A percentile compares a stretch with the other conserved stretches of the same genome.
These are phyloP conservation scores for Phytopythium sindhum DNA, from an alignment of 352 stramenopile species.

Conservation along the genomic window DNA sequence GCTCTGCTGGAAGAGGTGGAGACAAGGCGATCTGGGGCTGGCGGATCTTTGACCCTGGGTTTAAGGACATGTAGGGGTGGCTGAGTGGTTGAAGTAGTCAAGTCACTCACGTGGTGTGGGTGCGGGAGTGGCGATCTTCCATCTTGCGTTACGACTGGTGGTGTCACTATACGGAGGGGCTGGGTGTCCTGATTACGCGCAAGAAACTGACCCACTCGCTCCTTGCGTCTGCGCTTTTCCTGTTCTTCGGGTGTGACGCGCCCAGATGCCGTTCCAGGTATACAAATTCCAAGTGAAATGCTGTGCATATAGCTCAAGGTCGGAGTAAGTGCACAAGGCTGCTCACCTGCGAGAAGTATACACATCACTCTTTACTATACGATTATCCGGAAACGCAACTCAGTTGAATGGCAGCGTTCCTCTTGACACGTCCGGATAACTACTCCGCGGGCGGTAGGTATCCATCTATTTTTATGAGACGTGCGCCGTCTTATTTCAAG, in stretches of 20 bases:
- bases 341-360: neutral
- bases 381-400: neutral
- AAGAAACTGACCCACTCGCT: slow-evolving; percentile 5
- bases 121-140: neutral
- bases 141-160: too few species aligned
- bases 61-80: neutral
- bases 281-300: neutral
- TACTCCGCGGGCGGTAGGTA: neutral
- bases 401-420: neutral
- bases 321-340: neutral
- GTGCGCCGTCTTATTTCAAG: neutral
- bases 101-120: neutral
- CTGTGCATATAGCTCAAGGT: neutral
- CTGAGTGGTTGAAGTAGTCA: neutral
- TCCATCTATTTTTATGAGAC: slow-evolving; percentile 7
- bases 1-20: neutral
- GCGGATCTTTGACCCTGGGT: neutral
- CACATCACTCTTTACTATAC: neutral
- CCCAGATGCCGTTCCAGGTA: neutral
- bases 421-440: neutral
- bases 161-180: neutral
- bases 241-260: slow-evolving; percentile 3
- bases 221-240: slow-evolving; percentile 1
- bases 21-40: neutral
- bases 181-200: slow-evolving; percentile 3